These are phyloP conservation scores for Colletotrichum cordylinicola DNA, from an alignment of 2,329 filamentous ascomycete species.

Conservation along the genomic window DNA sequence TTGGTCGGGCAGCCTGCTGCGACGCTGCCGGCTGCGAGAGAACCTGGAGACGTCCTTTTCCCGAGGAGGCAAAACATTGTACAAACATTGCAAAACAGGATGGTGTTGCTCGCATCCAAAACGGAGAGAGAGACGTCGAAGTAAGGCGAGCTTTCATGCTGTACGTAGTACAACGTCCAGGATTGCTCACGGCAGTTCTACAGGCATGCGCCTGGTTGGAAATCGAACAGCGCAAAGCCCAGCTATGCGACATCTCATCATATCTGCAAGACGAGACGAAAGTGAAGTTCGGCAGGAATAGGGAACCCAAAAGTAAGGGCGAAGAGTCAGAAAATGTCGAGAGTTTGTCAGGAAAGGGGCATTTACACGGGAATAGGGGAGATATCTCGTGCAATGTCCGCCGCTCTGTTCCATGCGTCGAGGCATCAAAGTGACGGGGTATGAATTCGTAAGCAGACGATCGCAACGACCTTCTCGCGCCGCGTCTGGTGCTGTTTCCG, in stretches of 20 bases:
- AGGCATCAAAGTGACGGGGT: background rate
- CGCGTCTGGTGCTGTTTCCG: background rate
- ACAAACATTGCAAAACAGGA: background rate
- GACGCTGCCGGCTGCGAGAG: background rate
- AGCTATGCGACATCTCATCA: background rate
- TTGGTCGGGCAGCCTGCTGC: constrained; percentile 12
- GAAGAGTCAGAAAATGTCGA: background rate
- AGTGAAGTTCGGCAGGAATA: background rate
- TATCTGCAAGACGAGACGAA: background rate
- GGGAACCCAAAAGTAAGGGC: background rate
- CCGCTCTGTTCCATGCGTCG: background rate
- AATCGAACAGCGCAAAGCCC: background rate
- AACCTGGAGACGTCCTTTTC: background rate
- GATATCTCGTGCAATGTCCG: background rate
- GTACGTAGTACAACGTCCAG: background rate
- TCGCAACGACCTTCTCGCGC: background rate
- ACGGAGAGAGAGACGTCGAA: background rate
- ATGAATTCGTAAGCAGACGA: background rate
- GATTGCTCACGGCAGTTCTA: background rate
- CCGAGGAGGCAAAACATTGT: background rate
- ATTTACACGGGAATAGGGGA: background rate
- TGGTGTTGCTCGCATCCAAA: background rate
- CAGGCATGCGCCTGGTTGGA: background rate
- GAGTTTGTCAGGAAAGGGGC: background rate
- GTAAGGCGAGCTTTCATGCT: background rate